Conservation (phyloP, 2,329 filamentous ascomycete genomes). For the Phyllosticta citrichinensis region DNA sequence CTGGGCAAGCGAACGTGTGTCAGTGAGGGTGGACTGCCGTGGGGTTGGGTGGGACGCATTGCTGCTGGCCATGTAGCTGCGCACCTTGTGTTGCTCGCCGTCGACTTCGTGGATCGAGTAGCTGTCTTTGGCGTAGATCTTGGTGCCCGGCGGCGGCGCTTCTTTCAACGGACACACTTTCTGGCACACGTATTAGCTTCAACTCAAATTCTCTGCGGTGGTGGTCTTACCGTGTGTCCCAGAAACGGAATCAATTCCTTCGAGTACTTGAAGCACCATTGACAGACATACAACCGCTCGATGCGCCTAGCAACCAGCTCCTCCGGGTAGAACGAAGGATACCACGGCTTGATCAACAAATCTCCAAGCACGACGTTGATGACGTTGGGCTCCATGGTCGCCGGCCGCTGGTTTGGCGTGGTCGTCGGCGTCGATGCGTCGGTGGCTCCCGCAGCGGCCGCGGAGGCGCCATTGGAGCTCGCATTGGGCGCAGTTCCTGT, state of each 20-base stretch:
- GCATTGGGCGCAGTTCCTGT: not conserved
- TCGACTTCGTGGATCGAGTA: slow-evolving; percentile 91
- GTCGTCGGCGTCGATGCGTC: not conserved
- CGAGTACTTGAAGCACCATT: slow-evolving; percentile 93
- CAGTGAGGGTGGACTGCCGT: not conserved
- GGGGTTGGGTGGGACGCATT: not conserved
- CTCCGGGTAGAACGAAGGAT: slow-evolving; percentile 79
- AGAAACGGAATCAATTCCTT: slow-evolving; percentile 39
- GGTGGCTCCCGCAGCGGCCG: not conserved
- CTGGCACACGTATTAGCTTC: slow-evolving; percentile 17
- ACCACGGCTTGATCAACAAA: slow-evolving; percentile 81
- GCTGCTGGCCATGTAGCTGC: not conserved
- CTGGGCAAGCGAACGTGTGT: slow-evolving; percentile 12
- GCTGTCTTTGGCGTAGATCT: slow-evolving; percentile 68
- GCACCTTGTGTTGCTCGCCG: slow-evolving; percentile 63
- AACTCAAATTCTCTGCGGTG: not conserved
- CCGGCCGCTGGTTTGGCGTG: slow-evolving; percentile 1
- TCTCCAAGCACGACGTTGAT: slow-evolving; percentile 79
- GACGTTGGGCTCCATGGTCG: slow-evolving; percentile 58
- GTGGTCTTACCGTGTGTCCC: slow-evolving; percentile 32
- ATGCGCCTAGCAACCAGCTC: slow-evolving; percentile 38
- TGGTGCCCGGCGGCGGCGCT: slow-evolving; percentile 51
- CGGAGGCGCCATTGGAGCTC: slow-evolving; percentile 5
- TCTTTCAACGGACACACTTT: slow-evolving; percentile 34
- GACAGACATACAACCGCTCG: slow-evolving; percentile 69